A percentile compares a stretch with the other conserved stretches of the same genome.
Evolutionary conservation across 495 filamentous ascomycete species (phyloP).

Genomic region (Xylaria grammica): DNA sequence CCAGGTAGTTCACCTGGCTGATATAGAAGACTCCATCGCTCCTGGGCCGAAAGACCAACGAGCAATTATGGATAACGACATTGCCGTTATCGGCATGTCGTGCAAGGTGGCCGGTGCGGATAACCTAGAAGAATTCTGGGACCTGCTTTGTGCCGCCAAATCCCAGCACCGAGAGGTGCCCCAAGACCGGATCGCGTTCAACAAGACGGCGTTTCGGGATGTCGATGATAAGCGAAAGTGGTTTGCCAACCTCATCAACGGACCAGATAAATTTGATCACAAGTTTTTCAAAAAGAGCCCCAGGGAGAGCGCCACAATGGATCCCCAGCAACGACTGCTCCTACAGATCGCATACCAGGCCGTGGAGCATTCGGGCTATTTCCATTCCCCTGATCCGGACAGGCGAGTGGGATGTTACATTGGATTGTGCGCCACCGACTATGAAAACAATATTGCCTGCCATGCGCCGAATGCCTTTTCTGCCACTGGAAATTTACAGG

Average conservation of each 20-base stretch:
- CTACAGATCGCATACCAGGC: constrained; percentile 54
- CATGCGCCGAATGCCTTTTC: constrained; percentile 35
- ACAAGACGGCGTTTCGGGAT: too few relatives aligned
- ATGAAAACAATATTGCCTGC: constrained; percentile 39
- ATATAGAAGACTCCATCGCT: too few relatives aligned
- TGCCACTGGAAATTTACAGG: constrained; percentile 34
- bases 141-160: constrained; percentile 28
- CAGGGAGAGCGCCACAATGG: constrained; percentile 47
- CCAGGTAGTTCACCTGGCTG: too few relatives aligned
- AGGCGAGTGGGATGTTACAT: constrained; percentile 47
- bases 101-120: constrained; percentile 43
- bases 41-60: too few relatives aligned
- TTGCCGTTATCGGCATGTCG: constrained; percentile 51
- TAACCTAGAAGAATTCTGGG: constrained; percentile 45
- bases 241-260: constrained; percentile 33
- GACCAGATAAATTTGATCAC: constrained; percentile 48
- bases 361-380: constrained; percentile 40
- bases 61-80: constrained; percentile 37
- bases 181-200: too few relatives aligned
- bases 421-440: constrained; percentile 34
- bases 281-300: constrained; percentile 53
- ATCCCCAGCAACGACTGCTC: constrained; percentile 50
- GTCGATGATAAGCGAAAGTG: too few relatives aligned
- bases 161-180: too few relatives aligned
- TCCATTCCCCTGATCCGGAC: too few relatives aligned